A percentile compares a stretch with the other conserved stretches of the same genome.
Evolutionary conservation across 352 stramenopile genomes (phyloP).

Genomic region (Phytopythium vexans): DNA sequence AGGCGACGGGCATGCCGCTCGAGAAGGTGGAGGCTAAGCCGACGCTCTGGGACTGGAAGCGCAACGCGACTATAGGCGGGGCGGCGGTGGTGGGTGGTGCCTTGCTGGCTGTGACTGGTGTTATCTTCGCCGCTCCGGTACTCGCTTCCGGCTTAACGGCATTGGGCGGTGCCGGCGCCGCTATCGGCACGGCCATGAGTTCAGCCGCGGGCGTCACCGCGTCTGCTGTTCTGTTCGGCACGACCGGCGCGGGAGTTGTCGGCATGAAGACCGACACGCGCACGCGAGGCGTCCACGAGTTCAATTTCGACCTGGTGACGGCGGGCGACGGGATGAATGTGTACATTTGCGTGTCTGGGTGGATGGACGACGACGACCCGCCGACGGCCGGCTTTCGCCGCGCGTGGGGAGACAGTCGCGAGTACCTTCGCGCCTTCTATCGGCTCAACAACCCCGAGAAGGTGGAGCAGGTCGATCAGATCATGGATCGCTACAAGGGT

Average conservation of each 20-base stretch:
- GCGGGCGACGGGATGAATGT: conserved; percentile 84
- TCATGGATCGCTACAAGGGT: conserved; percentile 79
- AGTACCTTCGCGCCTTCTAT: conserved; percentile 80
- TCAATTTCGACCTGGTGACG: conserved; percentile 79
- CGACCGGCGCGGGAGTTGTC: conserved; percentile 68
- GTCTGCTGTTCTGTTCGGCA: conserved; percentile 79
- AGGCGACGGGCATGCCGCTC: conserved; percentile 70
- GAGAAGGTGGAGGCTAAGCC: conserved; percentile 55
- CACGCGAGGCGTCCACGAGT: conserved; percentile 73
- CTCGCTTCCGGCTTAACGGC: conserved; percentile 61
- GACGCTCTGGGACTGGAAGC: conserved; percentile 77
- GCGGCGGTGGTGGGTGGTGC: conserved; percentile 69
- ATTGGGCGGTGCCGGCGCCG: conserved; percentile 57
- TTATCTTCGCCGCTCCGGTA: conserved; percentile 41
- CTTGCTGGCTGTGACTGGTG: conserved; percentile 70
- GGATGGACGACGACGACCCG: conserved; percentile 78
- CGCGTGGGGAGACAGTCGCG: conserved; percentile 74
- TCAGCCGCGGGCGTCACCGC: conserved; percentile 60
- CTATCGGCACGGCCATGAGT: conserved; percentile 52
- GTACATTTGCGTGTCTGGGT: conserved; percentile 84
- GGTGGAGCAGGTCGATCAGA: conserved; percentile 74
- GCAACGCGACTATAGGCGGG: conserved; percentile 66
- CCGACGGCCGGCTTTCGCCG: conserved; percentile 53
- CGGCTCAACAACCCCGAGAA: conserved; percentile 62
- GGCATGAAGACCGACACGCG: conserved; percentile 78